These are phyloP conservation scores for Letharia lupina DNA, from an alignment of 495 filamentous ascomycete species.

Conservation along the genomic window DNA sequence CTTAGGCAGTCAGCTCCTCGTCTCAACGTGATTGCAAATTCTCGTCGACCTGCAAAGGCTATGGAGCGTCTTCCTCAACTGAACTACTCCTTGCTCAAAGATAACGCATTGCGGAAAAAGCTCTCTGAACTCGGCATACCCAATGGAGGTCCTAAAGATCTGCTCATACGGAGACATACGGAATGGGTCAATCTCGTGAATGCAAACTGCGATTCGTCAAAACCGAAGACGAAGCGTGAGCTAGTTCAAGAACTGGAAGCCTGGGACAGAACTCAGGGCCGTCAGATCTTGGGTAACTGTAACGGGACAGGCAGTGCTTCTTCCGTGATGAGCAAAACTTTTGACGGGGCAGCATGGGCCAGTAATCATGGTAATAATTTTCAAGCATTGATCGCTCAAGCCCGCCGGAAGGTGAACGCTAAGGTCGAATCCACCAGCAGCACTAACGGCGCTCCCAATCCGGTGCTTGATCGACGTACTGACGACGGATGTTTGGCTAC, in stretches of 20 bases:
- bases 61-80: constrained; percentile 62
- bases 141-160: constrained; percentile 50
- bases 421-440: constrained; percentile 10
- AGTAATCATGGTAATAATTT: constrained; percentile 64
- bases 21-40: constrained; percentile 16
- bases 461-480: background rate
- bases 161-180: constrained; percentile 70
- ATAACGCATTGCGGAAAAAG: constrained; percentile 67
- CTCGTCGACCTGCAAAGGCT: constrained; percentile 27
- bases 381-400: constrained; percentile 63
- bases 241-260: constrained; percentile 66
- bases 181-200: constrained; percentile 98
- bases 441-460: background rate
- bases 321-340: constrained; percentile 67
- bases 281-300: constrained; percentile 18
- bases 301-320: constrained; percentile 26
- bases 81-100: constrained; percentile 74
- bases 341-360: constrained; percentile 71
- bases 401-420: constrained; percentile 39
- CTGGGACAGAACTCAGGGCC: constrained; percentile 72
- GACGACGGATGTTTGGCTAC: background rate
- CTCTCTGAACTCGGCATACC: constrained; percentile 76
- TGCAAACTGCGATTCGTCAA: constrained; percentile 80
- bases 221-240: constrained; percentile 59
- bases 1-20: constrained; percentile 11